These are phyloP conservation scores for Rosa hybrid DNA, from an alignment of 331 rosid species.

Conservation along the genomic window DNA sequence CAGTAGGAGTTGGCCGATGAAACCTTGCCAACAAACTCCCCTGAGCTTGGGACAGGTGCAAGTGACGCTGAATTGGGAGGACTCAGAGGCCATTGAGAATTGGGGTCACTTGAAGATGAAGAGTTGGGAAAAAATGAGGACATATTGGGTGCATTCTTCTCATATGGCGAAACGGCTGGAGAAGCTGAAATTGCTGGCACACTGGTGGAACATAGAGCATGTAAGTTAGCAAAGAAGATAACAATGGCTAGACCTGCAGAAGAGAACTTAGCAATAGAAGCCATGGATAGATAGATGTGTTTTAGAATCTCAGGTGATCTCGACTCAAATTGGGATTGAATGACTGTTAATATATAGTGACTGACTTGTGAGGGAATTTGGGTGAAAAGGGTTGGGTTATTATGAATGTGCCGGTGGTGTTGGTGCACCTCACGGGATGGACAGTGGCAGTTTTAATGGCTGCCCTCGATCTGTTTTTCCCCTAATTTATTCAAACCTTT, in stretches of 20 bases:
- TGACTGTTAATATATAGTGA: neutral
- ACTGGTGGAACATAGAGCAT: slow-evolving; percentile 27
- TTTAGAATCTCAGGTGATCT: slow-evolving; percentile 16
- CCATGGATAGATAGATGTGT: slow-evolving; percentile 34
- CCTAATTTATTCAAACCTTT: neutral
- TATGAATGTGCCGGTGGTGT: neutral
- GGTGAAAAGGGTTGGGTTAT: slow-evolving; percentile 5
- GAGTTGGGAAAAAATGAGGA: slow-evolving; percentile 56
- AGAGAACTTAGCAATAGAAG: slow-evolving; percentile 33
- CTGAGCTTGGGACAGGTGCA: slow-evolving; percentile 47
- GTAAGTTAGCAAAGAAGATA: slow-evolving; percentile 31
- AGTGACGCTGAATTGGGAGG: slow-evolving; percentile 37
- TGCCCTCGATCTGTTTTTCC: neutral
- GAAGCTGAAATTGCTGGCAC: slow-evolving; percentile 59
- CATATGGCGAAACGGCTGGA: slow-evolving; percentile 52
- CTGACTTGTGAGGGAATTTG: neutral
- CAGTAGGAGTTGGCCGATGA: slow-evolving; percentile 32
- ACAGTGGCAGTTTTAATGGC: slow-evolving; percentile 13
- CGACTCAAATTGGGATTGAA: neutral
- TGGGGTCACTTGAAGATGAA: slow-evolving; percentile 29
- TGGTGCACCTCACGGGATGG: slow-evolving; percentile 56
- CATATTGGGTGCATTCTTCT: slow-evolving; percentile 46
- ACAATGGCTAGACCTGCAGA: slow-evolving; percentile 23
- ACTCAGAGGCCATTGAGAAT: slow-evolving; percentile 28
- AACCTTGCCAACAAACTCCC: slow-evolving; percentile 58